phyloP scores from a whole-genome alignment of 306 rosid species.

The Casuarina equisetifolia region DNA sequence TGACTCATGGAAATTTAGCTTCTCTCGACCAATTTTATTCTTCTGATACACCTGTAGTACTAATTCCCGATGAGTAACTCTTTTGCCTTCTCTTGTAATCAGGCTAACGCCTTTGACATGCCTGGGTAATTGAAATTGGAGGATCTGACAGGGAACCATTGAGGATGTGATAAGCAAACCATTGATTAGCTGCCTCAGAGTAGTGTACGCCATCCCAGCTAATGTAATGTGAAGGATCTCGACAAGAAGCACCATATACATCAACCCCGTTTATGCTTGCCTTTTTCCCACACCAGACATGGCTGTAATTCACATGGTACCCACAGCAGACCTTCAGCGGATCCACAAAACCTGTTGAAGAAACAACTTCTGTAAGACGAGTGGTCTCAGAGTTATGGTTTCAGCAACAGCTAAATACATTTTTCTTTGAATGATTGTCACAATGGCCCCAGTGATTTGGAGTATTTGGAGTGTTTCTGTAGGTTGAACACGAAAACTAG shows the following conservation, averaged over 20 bases:
- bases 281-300: constrained; percentile 75
- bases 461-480: no score
- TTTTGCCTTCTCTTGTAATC: no score
- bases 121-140: no score
- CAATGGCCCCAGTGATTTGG: background rate
- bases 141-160: no score
- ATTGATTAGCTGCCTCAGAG: no score
- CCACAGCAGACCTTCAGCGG: constrained; percentile 86
- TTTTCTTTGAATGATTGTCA: constrained; percentile 5
- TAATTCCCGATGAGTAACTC: no score
- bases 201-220: no score
- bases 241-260: constrained; percentile 73
- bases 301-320: constrained; percentile 74
- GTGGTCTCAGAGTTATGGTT: background rate
- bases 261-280: constrained; percentile 54
- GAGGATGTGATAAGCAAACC: no score
- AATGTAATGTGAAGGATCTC: constrained; percentile 39
- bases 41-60: no score
- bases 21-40: no score
- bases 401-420: background rate
- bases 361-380: background rate
- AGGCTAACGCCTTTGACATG: no score
- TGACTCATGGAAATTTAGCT: no score
- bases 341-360: constrained; percentile 65
- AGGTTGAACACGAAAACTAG: background rate